Evolutionary conservation across 805 yeast species (phyloP).

Genomic region (Tetrapisispora arboricola): DNA sequence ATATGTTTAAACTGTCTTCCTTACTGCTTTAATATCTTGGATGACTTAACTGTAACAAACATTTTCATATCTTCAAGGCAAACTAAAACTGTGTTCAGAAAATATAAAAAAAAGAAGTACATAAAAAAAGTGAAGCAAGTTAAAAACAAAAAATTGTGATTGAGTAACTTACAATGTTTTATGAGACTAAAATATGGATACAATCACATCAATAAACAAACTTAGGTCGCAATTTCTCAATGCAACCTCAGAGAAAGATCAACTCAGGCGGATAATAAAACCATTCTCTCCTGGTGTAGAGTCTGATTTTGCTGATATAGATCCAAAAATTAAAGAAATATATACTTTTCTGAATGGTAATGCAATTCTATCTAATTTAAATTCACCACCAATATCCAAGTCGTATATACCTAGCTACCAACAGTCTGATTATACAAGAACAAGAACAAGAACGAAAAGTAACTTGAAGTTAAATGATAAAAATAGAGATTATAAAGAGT

Average conservation of each 20-base stretch:
- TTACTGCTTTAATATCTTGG: too few species aligned
- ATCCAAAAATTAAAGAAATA: conserved; percentile 9
- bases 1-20: too few species aligned
- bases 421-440: background rate
- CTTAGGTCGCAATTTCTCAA: conserved; percentile 24
- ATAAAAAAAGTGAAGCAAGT: too few species aligned
- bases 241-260: conserved; percentile 23
- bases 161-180: background rate
- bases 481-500: background rate
- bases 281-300: conserved; percentile 13
- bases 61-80: too few species aligned
- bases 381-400: conserved; percentile 25
- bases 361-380: conserved; percentile 13
- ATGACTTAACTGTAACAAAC: too few species aligned
- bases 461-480: conserved; percentile 1
- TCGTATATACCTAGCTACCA: conserved; percentile 14
- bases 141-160: background rate
- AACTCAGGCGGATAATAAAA: conserved; percentile 22
- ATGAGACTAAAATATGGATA: conserved; percentile 16
- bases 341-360: conserved; percentile 15
- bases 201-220: conserved; percentile 17
- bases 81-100: too few species aligned
- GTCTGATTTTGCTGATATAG: conserved; percentile 3
- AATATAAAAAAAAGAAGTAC: too few species aligned
- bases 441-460: conserved; percentile 1